Evolutionary conservation across 176 grass and related monocot species (phyloP), one percentile per base, ranked within the genome.

Genomic region (Musa troglodytarum): DNA sequence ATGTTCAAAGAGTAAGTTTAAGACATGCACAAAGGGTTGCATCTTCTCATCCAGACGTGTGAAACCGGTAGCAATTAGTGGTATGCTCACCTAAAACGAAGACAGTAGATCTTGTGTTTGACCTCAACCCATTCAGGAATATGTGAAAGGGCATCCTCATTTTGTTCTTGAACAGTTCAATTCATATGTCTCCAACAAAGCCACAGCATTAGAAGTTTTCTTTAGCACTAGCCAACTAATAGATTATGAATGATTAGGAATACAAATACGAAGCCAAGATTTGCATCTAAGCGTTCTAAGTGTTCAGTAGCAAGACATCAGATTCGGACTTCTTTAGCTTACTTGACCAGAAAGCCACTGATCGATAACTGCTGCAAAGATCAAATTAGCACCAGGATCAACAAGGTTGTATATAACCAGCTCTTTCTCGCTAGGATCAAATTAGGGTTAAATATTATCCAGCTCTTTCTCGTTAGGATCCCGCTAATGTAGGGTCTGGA

Each of bases 301-400:
- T 74, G 11, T 29, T 74, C 52, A 64, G 11, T 65, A n/a, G 49
- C 10, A 12, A 16, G 16, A 54, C 10, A 11, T 24, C 28, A 55
- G 64, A 29, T n/a, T 82, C 68, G 11, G 49, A 69, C 23, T 23
- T 50, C 1, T 23, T 29, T 11, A 53, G 77, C 93, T 86, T 88
- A 96, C 93, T 79, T 96, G 93, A 52, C 89, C 89, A 83, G n/a
- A 90, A 55, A 96, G 77, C 72, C 87, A 96, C 0, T 83, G 93
- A 21, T 96, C 89, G 57, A 96, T 92, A 63, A 92, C 89, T 79
- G 93, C 88, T 72, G 89, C 93, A 77, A 90, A 96, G 88, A 96
- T 96, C 68, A 92, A 80, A 85, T 92, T 96, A 65, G 93, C 89
- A 90, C 87, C 88, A 65, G 87, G 93, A 81, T 96, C 93, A 66